Evolutionary conservation across 108 stramenopile species (phyloP).

Genomic region (Fistulifera pelliculosa): DNA sequence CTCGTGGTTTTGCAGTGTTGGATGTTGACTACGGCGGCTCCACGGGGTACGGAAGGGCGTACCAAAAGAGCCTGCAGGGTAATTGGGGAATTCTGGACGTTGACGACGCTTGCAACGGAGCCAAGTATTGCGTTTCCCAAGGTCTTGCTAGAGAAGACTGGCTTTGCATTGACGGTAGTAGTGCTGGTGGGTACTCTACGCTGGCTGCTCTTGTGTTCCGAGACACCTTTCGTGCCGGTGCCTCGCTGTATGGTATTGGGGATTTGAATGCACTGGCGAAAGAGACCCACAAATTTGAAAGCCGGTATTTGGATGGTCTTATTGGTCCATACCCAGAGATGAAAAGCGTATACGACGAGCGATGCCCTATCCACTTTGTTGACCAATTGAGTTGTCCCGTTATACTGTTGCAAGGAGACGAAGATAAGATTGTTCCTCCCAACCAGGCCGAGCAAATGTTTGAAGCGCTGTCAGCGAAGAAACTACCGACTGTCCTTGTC

Average conservation of each 20-base stretch:
- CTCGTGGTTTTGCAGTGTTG: slow-evolving; percentile 73
- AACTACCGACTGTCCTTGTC: slow-evolving; percentile 52
- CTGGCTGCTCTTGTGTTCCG: slow-evolving; percentile 64
- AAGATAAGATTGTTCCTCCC: slow-evolving; percentile 82
- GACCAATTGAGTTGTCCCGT: slow-evolving; percentile 70
- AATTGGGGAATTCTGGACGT: slow-evolving; percentile 75
- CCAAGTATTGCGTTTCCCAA: slow-evolving; percentile 45
- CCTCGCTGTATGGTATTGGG: slow-evolving; percentile 63
- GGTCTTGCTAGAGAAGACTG: slow-evolving; percentile 48
- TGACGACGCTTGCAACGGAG: slow-evolving; percentile 71
- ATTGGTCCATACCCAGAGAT: slow-evolving; percentile 64
- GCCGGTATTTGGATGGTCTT: slow-evolving; percentile 68
- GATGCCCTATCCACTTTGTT: slow-evolving; percentile 58
- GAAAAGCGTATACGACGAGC: slow-evolving; percentile 47
- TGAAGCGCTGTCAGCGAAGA: slow-evolving; percentile 51
- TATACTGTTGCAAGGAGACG: slow-evolving; percentile 63
- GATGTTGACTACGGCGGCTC: slow-evolving; percentile 82
- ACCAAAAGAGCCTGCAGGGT: slow-evolving; percentile 48
- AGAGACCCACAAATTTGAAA: slow-evolving; percentile 84
- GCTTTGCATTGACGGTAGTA: slow-evolving; percentile 77
- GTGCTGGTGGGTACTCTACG: slow-evolving; percentile 80
- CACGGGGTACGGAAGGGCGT: slow-evolving; percentile 72
- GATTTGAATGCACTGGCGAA: slow-evolving; percentile 64
- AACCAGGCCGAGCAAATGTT: slow-evolving; percentile 79
- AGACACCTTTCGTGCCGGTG: slow-evolving; percentile 58